Evolutionary conservation across 1,139 yeast species (phyloP), one percentile per base, ranked within the genome.

Genomic region (Debaryomycetaceae sp.): DNA sequence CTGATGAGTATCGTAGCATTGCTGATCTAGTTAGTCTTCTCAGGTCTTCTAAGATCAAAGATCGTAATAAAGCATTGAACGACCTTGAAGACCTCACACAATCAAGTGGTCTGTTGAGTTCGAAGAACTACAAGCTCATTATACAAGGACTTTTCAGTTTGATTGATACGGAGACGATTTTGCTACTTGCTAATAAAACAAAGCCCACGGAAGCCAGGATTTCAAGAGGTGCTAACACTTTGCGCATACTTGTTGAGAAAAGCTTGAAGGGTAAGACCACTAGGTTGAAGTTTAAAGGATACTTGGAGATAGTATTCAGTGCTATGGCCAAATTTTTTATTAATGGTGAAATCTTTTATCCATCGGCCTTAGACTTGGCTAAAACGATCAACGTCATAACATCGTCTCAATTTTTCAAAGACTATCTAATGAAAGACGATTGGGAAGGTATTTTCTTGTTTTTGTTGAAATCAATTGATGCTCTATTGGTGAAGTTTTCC

Each of bases 41-140:
- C 38, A 50, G 50, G 19, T 80, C 86, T 0, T 45, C 70, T 6
- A 79, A 74, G 49, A 60, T 77, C 31, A 75, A 73, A 45, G 83
- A 79, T 14, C 58, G 86, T 32, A 77, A 67, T 49, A 79, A 74
- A 35, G 82, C 78, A 0, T 51, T 81, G 13, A 57, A 54, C 22
- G 59, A 59, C 17, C 56, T 81, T 17, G 75, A 73, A 31, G 56
- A 58, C 9, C 41, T 65, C 37, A 49, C 56, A 30, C 46, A 38
- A 31, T 58, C 51, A 18, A 61, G 54, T 30, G 50, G 53, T 36
- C 48, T 45, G 17, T 46, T 61, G 17, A 47, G 52, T 9, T 41
- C 56, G 30, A 57, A 55, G 38, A 65, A 58, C 36, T 53, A 61
- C 48, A 51, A 52, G 33, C 41, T 48, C 6, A 47, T 78, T 7